Percentiles rank a stretch among this genome's conserved stretches.
These are phyloP conservation scores for Phytopythium ostracodes DNA, from an alignment of 352 stramenopile genomes.

Conservation along the genomic window DNA sequence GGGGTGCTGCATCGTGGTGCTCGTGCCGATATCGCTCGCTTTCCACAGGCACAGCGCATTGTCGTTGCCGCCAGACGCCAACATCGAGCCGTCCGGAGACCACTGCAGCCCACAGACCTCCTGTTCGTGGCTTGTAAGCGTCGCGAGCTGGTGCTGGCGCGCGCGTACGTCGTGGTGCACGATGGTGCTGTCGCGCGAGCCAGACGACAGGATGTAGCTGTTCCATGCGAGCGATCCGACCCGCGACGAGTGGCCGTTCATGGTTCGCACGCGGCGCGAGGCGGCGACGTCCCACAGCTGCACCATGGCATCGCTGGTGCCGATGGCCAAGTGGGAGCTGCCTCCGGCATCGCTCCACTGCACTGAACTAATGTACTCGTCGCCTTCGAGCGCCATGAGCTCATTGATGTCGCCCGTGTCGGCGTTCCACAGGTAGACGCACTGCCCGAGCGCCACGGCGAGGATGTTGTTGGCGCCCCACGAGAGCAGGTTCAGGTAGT, in stretches of 20 bases:
- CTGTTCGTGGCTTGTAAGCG: conserved; percentile 92
- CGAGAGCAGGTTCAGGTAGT: conserved; percentile 98
- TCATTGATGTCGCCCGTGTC: conserved; percentile 95
- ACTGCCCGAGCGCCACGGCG: conserved; percentile 95
- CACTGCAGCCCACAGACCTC: conserved; percentile 98
- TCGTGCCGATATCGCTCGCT: conserved; percentile 84
- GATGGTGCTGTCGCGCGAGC: conserved; percentile 93
- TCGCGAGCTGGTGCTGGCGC: conserved; percentile 86
- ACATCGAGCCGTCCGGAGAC: conserved; percentile 93
- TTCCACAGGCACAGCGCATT: conserved; percentile 96
- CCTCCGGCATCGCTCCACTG: conserved; percentile 91
- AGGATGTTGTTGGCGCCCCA: conserved; percentile 97
- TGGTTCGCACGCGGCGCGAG: conserved; percentile 89
- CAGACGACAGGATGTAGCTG: conserved; percentile 89
- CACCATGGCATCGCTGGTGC: conserved; percentile 91
- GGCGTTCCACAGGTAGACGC: conserved; percentile 98
- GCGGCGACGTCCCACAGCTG: conserved; percentile 97
- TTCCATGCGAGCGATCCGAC: conserved; percentile 98
- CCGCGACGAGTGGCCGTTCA: conserved; percentile 92
- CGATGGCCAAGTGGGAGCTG: conserved; percentile 91
- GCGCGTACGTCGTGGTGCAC: conserved; percentile 79
- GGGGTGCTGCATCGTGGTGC: conserved; percentile 46
- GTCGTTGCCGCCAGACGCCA: conserved; percentile 98
- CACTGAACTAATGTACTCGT: conserved; percentile 97
- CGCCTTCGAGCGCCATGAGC: conserved; percentile 84